Conservation (phyloP, 768 basidiomycete genomes). For the Mycena latifolia region DNA sequence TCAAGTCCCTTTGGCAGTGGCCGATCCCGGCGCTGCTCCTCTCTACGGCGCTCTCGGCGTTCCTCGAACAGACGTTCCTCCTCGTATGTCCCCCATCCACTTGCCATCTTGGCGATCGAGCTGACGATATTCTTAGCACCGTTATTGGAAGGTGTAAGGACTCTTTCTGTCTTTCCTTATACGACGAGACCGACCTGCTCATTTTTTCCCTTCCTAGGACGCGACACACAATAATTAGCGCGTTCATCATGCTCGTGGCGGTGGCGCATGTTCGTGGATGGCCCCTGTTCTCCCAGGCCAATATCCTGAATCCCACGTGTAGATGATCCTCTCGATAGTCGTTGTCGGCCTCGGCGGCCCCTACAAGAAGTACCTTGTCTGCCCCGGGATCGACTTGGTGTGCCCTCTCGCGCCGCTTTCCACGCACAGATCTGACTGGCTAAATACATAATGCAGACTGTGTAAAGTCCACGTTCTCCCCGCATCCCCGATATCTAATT, state of each 20-base stretch:
- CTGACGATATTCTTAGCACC: neutral
- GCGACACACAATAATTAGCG: neutral
- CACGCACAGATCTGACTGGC: no score
- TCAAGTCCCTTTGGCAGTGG: no score
- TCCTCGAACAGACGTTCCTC: constrained; percentile 27
- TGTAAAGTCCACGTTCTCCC: no score
- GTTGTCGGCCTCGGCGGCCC: no score
- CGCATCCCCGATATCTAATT: neutral
- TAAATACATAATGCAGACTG: no score
- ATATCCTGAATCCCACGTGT: no score
- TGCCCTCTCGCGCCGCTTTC: no score
- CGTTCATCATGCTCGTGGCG: constrained; percentile 1
- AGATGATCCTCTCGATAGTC: no score
- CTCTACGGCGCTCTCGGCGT: constrained; percentile 17
- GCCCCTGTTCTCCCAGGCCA: no score
- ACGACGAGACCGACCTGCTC: neutral
- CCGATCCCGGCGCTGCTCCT: neutral
- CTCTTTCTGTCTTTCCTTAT: neutral
- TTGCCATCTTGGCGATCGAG: neutral
- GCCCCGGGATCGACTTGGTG: no score
- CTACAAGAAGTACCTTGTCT: no score
- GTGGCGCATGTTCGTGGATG: constrained; percentile 8
- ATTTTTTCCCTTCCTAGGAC: neutral
- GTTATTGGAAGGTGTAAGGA: constrained; percentile 30
- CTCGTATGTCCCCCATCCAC: constrained; percentile 3